Percentiles rank a stretch among this genome's conserved stretches.
Conservation (phyloP, 2,329 filamentous ascomycete species). For the Colletotrichum sp. region DNA sequence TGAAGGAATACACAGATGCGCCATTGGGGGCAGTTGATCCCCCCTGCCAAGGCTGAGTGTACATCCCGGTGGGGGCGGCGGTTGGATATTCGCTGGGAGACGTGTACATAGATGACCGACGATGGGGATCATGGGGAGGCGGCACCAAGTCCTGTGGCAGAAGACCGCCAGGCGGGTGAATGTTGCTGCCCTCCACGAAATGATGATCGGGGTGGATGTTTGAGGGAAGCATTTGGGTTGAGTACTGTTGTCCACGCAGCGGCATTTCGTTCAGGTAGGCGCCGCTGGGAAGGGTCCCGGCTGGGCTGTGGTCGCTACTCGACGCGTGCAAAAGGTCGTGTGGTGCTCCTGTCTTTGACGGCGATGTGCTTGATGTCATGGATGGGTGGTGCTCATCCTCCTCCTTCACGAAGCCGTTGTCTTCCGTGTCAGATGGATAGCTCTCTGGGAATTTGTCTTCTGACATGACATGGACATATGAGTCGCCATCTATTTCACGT, state of each 20-base stretch:
- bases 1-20: slow-evolving; percentile 51
- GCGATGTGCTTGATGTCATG: slow-evolving; percentile 38
- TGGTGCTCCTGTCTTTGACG: slow-evolving; percentile 36
- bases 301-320: slow-evolving; percentile 40
- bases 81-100: slow-evolving; percentile 49
- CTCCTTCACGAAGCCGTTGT: slow-evolving; percentile 43
- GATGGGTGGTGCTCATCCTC: slow-evolving; percentile 45
- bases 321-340: slow-evolving; percentile 39
- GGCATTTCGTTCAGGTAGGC: slow-evolving; percentile 49
- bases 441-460: slow-evolving; percentile 56
- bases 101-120: slow-evolving; percentile 50
- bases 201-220: slow-evolving; percentile 45
- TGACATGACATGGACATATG: slow-evolving; percentile 54
- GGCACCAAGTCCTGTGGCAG: slow-evolving; percentile 51
- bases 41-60: slow-evolving; percentile 49
- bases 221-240: slow-evolving; percentile 43
- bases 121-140: slow-evolving; percentile 47
- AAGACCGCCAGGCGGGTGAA: slow-evolving; percentile 39
- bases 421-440: slow-evolving; percentile 53
- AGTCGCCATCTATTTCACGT: slow-evolving; percentile 46
- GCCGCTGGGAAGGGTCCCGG: slow-evolving; percentile 33
- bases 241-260: slow-evolving; percentile 45
- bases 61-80: slow-evolving; percentile 42
- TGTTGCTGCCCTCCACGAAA: slow-evolving; percentile 42
- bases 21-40: slow-evolving; percentile 44